Evolutionary conservation across 179 eudicot species (phyloP).

Genomic region (Heliamphora ciliata): DNA sequence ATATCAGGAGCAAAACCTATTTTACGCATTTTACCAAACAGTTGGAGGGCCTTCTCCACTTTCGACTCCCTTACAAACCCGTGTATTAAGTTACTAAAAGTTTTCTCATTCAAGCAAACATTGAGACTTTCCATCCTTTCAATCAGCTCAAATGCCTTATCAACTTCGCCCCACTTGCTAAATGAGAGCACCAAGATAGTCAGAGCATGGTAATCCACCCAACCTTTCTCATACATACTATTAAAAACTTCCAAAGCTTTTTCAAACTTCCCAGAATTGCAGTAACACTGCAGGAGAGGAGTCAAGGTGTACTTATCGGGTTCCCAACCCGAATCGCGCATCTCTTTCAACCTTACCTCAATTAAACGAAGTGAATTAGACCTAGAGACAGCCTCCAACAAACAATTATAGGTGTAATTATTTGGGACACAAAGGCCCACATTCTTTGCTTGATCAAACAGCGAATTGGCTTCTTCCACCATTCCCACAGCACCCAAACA

Average conservation of each 20-base stretch:
- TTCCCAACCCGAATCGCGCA: conserved; percentile 40
- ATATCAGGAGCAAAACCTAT: conserved; percentile 46
- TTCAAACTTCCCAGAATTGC: conserved; percentile 56
- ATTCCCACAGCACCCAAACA: conserved; percentile 68
- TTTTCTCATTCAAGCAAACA: conserved; percentile 60
- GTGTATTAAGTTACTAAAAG: conserved; percentile 56
- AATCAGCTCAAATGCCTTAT: conserved; percentile 62
- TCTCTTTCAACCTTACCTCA: conserved; percentile 62
- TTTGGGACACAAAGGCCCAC: conserved; percentile 49
- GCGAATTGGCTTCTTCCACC: conserved; percentile 49
- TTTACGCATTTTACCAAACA: conserved; percentile 52
- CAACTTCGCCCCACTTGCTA: conserved; percentile 68
- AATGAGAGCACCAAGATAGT: conserved; percentile 54
- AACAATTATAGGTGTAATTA: conserved; percentile 58
- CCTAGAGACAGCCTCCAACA: conserved; percentile 61
- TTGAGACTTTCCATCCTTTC: conserved; percentile 46
- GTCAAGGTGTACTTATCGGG: conserved; percentile 68
- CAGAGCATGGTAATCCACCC: conserved; percentile 57
- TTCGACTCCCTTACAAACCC: conserved; percentile 59
- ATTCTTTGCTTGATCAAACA: conserved; percentile 54
- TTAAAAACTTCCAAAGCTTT: conserved; percentile 55
- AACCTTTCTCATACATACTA: conserved; percentile 43
- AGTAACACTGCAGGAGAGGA: conserved; percentile 60
- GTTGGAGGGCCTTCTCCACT: conserved; percentile 56
- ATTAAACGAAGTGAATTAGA: conserved; percentile 31